These are phyloP conservation scores for Syzygium grande DNA, from an alignment of 345 rosid species.

Conservation along the genomic window DNA sequence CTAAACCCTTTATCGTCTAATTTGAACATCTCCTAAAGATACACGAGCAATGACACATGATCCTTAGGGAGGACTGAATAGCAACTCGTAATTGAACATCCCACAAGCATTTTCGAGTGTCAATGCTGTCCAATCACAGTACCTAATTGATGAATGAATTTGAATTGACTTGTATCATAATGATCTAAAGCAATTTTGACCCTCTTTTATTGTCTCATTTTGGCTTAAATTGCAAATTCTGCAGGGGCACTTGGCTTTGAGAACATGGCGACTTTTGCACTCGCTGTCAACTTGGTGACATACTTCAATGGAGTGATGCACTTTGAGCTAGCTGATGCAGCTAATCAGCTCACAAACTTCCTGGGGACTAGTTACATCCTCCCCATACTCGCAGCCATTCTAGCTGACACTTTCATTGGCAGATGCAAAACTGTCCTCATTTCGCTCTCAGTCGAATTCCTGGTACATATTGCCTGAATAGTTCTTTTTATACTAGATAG, in stretches of 20 bases:
- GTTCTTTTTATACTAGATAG: background rate
- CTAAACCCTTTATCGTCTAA: too few relatives aligned
- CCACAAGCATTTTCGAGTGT: background rate
- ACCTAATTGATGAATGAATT: background rate
- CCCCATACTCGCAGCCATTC: conserved; percentile 26
- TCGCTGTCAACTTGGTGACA: conserved; percentile 40
- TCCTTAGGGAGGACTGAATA: background rate
- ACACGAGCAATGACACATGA: too few relatives aligned
- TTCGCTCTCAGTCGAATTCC: conserved; percentile 32
- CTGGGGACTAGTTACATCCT: conserved; percentile 39
- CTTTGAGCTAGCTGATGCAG: conserved; percentile 39
- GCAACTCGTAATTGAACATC: background rate
- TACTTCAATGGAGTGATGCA: conserved; percentile 43
- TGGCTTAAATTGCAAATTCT: background rate
- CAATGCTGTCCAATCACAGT: background rate
- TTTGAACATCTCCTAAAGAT: too few relatives aligned
- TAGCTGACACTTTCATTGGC: conserved; percentile 42
- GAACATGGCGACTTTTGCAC: conserved; percentile 29
- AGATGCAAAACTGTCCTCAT: conserved; percentile 29
- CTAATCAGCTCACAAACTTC: conserved; percentile 44
- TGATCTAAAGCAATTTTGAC: background rate
- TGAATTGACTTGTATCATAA: background rate
- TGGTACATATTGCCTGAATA: conserved; percentile 6
- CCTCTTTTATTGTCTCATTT: background rate
- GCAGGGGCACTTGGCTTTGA: conserved; percentile 35